Conservation (phyloP, 352 stramenopile genomes). For the Phytopythium cucurbitacearum region DNA sequence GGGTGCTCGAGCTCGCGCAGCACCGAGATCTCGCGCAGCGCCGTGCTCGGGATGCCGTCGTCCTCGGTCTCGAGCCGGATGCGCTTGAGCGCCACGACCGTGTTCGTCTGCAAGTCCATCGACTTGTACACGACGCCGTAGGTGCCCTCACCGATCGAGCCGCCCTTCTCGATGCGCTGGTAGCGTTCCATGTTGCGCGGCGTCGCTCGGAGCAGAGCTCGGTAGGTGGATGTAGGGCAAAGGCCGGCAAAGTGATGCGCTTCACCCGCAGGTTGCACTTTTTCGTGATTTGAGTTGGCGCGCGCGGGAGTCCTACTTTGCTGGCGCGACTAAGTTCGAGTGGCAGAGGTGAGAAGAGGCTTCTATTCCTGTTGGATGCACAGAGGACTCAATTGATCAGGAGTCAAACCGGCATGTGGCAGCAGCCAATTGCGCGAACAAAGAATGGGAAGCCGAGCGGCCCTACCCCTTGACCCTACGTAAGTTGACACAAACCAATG, state of each 20-base stretch:
- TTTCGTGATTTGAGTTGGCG: slow-evolving; percentile 15
- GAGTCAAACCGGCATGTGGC: too few relatives aligned
- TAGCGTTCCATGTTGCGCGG: slow-evolving; percentile 80
- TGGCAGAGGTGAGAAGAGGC: background rate
- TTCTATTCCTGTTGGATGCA: slow-evolving; percentile 8
- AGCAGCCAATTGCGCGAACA: too few relatives aligned
- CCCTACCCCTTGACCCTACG: too few relatives aligned
- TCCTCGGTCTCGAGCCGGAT: slow-evolving; percentile 99
- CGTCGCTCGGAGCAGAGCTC: background rate
- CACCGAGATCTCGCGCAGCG: slow-evolving; percentile 97
- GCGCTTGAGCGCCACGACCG: slow-evolving; percentile 94
- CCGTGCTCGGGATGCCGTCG: slow-evolving; percentile 98
- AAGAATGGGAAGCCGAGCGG: too few relatives aligned
- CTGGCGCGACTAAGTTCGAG: slow-evolving; percentile 2
- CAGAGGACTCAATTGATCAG: background rate
- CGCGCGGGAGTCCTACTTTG: slow-evolving; percentile 3
- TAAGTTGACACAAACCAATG: slow-evolving; percentile 4
- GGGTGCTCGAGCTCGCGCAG: slow-evolving; percentile 96
- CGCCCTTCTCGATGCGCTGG: slow-evolving; percentile 92
- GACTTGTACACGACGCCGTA: slow-evolving; percentile 98
- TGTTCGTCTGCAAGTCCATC: slow-evolving; percentile 86
- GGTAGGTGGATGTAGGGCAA: background rate
- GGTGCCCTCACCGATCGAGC: slow-evolving; percentile 92
- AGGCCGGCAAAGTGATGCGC: slow-evolving; percentile 8
- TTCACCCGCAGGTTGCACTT: slow-evolving; percentile 8